A percentile compares a stretch with the other conserved stretches of the same genome.
Evolutionary conservation across 208 protist species (phyloP).

Genomic region (Balamuthia mandrillaris): DNA sequence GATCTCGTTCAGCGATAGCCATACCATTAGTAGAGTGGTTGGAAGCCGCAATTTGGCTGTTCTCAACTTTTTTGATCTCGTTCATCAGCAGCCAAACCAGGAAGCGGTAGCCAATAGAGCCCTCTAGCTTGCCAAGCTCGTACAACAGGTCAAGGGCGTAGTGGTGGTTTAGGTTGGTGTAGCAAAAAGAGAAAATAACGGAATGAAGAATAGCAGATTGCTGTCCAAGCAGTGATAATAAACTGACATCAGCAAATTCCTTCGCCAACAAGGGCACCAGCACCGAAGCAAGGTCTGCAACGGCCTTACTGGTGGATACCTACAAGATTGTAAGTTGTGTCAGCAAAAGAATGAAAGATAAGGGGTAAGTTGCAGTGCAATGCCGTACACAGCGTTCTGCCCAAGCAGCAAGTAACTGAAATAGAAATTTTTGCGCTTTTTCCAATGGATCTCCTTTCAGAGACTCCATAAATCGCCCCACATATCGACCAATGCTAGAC

Average conservation of each 20-base stretch:
- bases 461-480: no score
- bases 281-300: no score
- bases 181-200: background rate
- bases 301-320: no score
- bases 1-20: background rate
- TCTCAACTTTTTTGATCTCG: background rate
- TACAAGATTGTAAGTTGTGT: no score
- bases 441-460: no score
- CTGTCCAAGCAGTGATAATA: background rate
- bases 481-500: no score
- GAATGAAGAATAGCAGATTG: background rate
- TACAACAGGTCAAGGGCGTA: background rate
- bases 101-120: background rate
- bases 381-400: no score
- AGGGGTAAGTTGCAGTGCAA: no score
- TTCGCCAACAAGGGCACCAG: constrained; percentile 13
- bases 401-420: no score
- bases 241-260: background rate
- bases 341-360: no score
- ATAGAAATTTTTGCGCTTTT: no score
- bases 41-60: background rate
- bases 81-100: constrained; percentile 39
- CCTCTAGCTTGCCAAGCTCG: background rate
- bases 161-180: background rate
- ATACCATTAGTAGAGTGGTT: background rate